phyloP scores from a whole-genome alignment of 768 basidiomycete genomes.

The Boletus speciosus region DNA sequence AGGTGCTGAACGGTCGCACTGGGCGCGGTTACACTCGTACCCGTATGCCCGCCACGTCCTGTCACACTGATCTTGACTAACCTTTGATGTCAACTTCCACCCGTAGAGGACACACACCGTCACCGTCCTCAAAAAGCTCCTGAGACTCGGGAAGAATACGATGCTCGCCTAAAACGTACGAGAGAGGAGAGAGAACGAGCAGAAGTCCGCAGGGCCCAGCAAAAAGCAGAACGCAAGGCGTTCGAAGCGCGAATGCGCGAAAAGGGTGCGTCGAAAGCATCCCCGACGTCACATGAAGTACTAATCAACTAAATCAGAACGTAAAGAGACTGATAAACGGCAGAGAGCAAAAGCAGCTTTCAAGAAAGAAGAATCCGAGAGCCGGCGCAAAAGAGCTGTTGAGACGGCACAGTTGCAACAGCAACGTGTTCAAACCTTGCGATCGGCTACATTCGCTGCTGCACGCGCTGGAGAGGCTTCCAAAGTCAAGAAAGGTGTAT shows the following conservation, averaged over 20 bases:
- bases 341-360: conserved; percentile 51
- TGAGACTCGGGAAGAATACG: conserved; percentile 53
- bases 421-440: conserved; percentile 49
- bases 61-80: conserved; percentile 11
- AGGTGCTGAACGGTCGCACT: conserved; percentile 38
- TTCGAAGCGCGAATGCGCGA: conserved; percentile 46
- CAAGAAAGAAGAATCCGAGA: conserved; percentile 56
- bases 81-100: background rate
- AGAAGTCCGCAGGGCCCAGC: conserved; percentile 42
- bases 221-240: conserved; percentile 48
- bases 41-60: conserved; percentile 26
- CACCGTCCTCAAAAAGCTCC: conserved; percentile 16
- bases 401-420: conserved; percentile 45
- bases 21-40: conserved; percentile 24
- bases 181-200: conserved; percentile 56
- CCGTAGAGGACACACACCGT: conserved; percentile 20
- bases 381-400: conserved; percentile 44
- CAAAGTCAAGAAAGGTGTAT: conserved; percentile 60
- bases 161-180: conserved; percentile 45
- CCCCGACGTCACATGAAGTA: conserved; percentile 3
- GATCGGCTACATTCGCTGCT: conserved; percentile 63
- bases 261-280: conserved; percentile 37
- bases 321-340: conserved; percentile 52
- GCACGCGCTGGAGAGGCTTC: conserved; percentile 53
- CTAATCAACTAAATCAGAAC: conserved; percentile 34